A percentile compares a stretch with the other conserved stretches of the same genome.
Evolutionary conservation across 208 protist species (phyloP).

Genomic region (Leishmania lainsoni): DNA sequence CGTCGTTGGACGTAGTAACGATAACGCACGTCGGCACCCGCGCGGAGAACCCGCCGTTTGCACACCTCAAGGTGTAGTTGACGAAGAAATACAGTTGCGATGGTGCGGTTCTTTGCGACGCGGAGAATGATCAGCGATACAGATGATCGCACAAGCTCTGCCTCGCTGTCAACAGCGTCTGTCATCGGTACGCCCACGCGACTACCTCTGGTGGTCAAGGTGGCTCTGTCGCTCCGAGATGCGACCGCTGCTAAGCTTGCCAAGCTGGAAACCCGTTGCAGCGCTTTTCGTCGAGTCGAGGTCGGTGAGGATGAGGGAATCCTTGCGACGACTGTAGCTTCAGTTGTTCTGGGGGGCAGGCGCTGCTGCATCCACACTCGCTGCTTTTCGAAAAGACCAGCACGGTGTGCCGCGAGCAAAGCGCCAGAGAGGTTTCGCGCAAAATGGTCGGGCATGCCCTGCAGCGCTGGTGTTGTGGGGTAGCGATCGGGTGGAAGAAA

Average conservation of each 20-base stretch:
- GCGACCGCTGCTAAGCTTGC: neutral
- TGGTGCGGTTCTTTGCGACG: constrained; percentile 52
- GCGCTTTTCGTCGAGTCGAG: constrained; percentile 14
- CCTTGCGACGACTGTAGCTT: neutral
- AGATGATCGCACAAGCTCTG: constrained; percentile 32
- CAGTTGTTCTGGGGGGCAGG: neutral
- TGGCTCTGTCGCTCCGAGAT: neutral
- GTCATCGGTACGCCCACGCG: neutral
- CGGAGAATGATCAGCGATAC: constrained; percentile 68
- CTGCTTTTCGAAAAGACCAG: constrained; percentile 22
- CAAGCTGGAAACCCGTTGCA: constrained; percentile 27
- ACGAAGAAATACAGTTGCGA: constrained; percentile 62
- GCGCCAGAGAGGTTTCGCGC: constrained; percentile 32
- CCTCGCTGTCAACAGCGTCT: neutral
- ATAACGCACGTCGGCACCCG: constrained; percentile 57
- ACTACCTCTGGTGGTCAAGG: neutral
- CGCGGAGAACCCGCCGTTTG: constrained; percentile 25
- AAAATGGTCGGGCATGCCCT: constrained; percentile 26
- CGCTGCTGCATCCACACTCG: constrained; percentile 26
- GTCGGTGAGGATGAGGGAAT: neutral
- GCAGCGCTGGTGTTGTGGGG: constrained; percentile 31
- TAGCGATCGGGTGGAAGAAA: constrained; percentile 48
- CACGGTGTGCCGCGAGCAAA: constrained; percentile 22
- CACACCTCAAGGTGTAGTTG: constrained; percentile 54
- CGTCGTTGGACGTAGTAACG: constrained; percentile 61